Conservation (phyloP, 192 early-diverging fungal species). For the Thamnidium elegans region DNA sequence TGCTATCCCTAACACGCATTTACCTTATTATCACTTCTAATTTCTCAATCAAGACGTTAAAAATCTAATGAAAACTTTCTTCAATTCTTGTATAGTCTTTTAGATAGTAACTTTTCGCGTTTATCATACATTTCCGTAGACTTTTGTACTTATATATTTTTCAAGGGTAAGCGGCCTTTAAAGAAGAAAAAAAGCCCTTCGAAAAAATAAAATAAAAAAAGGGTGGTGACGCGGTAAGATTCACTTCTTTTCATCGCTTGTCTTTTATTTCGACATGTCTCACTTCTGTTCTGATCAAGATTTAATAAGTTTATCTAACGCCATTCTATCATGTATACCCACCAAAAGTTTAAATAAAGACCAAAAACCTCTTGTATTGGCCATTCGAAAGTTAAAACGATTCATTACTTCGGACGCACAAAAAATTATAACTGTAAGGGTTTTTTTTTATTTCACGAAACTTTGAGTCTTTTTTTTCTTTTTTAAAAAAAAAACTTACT, state of each 20-base stretch:
- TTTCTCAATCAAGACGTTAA: too few relatives aligned
- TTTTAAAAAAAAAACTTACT: neutral
- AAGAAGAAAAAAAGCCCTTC: neutral
- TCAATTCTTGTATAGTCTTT: too few relatives aligned
- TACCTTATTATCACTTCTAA: too few relatives aligned
- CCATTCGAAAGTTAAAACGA: constrained; percentile 22
- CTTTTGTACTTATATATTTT: too few relatives aligned
- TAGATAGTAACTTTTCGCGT: too few relatives aligned
- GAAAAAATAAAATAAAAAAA: neutral
- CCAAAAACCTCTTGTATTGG: constrained; percentile 2
- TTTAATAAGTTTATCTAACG: neutral
- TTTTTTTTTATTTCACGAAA: neutral
- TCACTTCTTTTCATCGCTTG: neutral
- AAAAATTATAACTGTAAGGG: constrained; percentile 19
- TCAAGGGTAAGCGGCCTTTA: too few relatives aligned
- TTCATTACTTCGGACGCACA: constrained; percentile 4
- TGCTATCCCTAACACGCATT: too few relatives aligned
- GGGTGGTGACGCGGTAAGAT: neutral
- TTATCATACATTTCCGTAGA: too few relatives aligned
- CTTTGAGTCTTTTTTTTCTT: neutral
- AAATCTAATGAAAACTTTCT: too few relatives aligned
- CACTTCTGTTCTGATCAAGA: constrained; percentile 1
- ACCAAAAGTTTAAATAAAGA: constrained; percentile 1
- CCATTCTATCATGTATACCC: constrained; percentile 2
- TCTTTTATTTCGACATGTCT: neutral